Evolutionary conservation across 1,284 basidiomycete species (phyloP), one percentile per base, ranked within the genome.

Genomic region (Gomphus sp.): DNA sequence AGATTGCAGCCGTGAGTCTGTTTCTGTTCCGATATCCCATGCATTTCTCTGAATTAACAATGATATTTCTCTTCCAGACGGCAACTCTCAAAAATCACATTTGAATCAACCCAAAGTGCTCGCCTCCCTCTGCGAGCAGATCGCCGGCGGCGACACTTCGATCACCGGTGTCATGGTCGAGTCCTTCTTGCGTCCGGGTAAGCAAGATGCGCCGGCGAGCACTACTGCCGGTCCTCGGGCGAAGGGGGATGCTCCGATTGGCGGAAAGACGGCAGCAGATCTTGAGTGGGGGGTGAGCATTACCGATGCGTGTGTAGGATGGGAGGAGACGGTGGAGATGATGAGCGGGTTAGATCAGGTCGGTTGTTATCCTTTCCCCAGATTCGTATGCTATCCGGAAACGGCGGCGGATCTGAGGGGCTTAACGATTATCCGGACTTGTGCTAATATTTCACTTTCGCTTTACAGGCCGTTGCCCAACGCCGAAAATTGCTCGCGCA

Each of bases 191-290:
- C 22, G 22, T 22, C 22, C 22, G 1, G 90, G 22, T 22, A 22
- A 22, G 22, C 22, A 22, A 22, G 22, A 91, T 66, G 16, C 22
- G 25, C 14, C 16, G 7, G 44, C 28, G 11, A 41, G 22, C 22
- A 22, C 22, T 1, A 22, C 22, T 22, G 1, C 22, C 12, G 7
- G 4, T 12, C 12, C 39, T 41, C 39, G 2, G 14, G 6, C 60
- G 89, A 86, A 93, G 66, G 93, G 93, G 39, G 97, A 97, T 79
- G 93, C 91, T 54, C 81, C 18, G 1, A 22, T 22, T 6, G 43
- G 33, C 6, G 84, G 82, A 84, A 65, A 97, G 96, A 76, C 85
- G 96, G 74, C 90, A 95, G 78, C 80, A 82, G 68, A 96, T 95
- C 73, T 12, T 93, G 96, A 71, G 85, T 91, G 7, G 83, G 82